These are phyloP conservation scores for Lomentospora prolificans DNA, from an alignment of 2,329 filamentous ascomycete genomes.

Conservation along the genomic window DNA sequence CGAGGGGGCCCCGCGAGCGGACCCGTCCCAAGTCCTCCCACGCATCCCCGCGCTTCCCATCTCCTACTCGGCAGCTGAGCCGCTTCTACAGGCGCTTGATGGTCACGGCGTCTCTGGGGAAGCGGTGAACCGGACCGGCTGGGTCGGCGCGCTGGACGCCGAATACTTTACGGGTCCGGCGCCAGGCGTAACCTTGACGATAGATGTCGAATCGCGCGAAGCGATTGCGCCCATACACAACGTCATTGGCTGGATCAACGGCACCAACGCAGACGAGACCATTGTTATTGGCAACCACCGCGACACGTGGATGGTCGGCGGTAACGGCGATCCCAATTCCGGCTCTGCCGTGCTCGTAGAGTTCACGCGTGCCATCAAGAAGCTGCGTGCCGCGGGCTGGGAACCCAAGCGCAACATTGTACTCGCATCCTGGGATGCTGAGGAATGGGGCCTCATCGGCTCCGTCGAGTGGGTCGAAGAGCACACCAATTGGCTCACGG, in stretches of 20 bases:
- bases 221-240: conserved; percentile 64
- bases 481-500: conserved; percentile 63
- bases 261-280: conserved; percentile 64
- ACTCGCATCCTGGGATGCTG: conserved; percentile 61
- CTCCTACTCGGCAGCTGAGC: conserved; percentile 66
- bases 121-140: conserved; percentile 50
- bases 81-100: conserved; percentile 68
- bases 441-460: conserved; percentile 72
- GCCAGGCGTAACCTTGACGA: conserved; percentile 50
- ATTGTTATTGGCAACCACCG: conserved; percentile 73
- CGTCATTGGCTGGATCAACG: conserved; percentile 72
- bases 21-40: conserved; percentile 53
- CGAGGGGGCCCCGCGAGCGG: conserved; percentile 56
- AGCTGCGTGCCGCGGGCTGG: conserved; percentile 65
- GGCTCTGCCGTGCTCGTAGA: conserved; percentile 71
- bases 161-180: conserved; percentile 33
- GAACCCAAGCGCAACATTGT: conserved; percentile 64
- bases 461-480: conserved; percentile 86
- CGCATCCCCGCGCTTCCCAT: conserved; percentile 74
- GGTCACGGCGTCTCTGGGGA: conserved; percentile 61
- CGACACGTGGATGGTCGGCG: conserved; percentile 77
- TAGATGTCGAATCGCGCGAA: conserved; percentile 61
- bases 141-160: conserved; percentile 43
- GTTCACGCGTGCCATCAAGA: conserved; percentile 61
- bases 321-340: conserved; percentile 74